Base-by-base conservation (phyloP, 176 grass and related monocot genomes). In the Aegilops speltoides region DNA sequence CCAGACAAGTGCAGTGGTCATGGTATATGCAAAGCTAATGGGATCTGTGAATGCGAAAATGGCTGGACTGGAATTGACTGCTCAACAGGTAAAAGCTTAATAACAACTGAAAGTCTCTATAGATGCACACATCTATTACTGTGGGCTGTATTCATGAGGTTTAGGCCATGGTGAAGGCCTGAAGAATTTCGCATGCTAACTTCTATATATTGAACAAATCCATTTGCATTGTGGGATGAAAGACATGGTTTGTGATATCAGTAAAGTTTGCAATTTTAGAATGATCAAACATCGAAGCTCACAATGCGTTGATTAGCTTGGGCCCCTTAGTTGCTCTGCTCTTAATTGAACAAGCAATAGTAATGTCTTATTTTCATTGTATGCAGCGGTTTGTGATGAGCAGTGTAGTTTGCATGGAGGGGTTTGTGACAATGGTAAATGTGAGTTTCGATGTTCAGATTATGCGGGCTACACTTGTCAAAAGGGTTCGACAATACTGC, bases 361-460 rank as follows among this genome's bases (percentile, higher is more conserved):
- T 91, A 76, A 91, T 37, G 83, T 37, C 9, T 13, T 84, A 7
- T 78, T 81, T 86, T 65, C 40, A 76, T 83, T 68, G 78, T 87
- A 80, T 93, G 82, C 93, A 96, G 97, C 90, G 64, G 89, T 96
- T 77, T 99, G 97, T 69, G 94, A 99, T 80, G 97, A 99, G 86
- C 97, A 99, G 75, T 99, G 97, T 85, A 99, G 97, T 93, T 90
- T 94, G 92, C 97, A 99, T 65, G 97, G 97, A 73, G 97, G 97
- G 60, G 97, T 99, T 66, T 99, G 97, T 56, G 97, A 99, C 73
- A 93, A 99, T 78, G 97, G 97, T 78, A 91, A 94, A 74, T 99
- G 97, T 43, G 97, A 99, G 88, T 99, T 99, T 61, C 94, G 97
- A 10, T 99, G 97, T 80, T 99, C 97, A 83, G 97, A 99, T 82